Evolutionary conservation across 805 yeast species (phyloP).

Genomic region (Nakazawaea siamensis): DNA sequence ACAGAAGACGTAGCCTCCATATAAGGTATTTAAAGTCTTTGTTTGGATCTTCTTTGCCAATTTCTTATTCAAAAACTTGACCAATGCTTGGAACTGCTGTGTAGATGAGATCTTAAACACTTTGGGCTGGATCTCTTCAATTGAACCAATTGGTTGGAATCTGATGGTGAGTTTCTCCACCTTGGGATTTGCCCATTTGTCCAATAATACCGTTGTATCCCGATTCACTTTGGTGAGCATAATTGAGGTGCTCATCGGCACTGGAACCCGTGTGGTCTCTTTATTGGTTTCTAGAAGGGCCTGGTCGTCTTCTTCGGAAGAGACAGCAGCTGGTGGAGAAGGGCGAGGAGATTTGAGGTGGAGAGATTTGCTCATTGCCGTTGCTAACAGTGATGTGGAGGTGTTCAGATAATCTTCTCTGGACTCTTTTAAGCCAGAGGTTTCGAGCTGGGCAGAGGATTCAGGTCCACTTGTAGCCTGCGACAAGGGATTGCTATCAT

Average conservation of each 20-base stretch:
- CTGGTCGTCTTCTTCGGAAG: background rate
- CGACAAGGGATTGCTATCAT: background rate
- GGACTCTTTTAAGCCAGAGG: background rate
- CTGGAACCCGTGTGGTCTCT: conserved; percentile 16
- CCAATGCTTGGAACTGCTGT: conserved; percentile 38
- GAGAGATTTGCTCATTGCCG: no score
- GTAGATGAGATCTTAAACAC: conserved; percentile 39
- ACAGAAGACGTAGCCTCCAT: conserved; percentile 23
- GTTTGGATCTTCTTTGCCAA: conserved; percentile 17
- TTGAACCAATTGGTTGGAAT: conserved; percentile 54
- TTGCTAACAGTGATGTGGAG: no score
- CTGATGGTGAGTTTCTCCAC: conserved; percentile 35
- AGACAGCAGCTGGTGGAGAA: background rate
- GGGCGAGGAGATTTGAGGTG: no score
- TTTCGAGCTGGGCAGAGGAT: background rate
- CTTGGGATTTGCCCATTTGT: conserved; percentile 13
- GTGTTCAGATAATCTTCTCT: background rate
- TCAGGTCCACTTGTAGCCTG: background rate
- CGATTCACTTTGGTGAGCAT: conserved; percentile 17
- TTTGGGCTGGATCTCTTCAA: conserved; percentile 39
- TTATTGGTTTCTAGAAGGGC: background rate
- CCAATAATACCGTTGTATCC: conserved; percentile 14
- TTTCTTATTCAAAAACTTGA: conserved; percentile 34
- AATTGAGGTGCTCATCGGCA: conserved; percentile 22
- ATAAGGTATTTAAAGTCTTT: conserved; percentile 8